Evolutionary conservation across 1,284 basidiomycete genomes (phyloP).

Genomic region (Malassezia restricta): DNA sequence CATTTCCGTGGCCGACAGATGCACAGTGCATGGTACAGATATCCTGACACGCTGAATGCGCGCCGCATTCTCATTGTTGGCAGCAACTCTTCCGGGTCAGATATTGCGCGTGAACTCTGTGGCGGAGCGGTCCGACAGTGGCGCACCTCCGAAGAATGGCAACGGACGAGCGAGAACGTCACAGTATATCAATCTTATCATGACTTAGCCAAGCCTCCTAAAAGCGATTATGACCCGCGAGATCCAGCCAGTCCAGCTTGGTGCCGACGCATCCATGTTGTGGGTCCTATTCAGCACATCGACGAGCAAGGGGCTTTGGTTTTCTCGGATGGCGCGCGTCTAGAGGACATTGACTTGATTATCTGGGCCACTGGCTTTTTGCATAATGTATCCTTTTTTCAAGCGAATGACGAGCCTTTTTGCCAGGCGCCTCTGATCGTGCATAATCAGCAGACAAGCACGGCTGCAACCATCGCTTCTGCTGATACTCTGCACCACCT

Average conservation of each 20-base stretch:
- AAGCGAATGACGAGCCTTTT: slow-evolving; percentile 19
- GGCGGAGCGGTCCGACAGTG: slow-evolving; percentile 25
- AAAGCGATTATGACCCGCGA: slow-evolving; percentile 36
- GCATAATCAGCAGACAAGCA: neutral
- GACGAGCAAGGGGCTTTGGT: slow-evolving; percentile 10
- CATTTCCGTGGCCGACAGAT: slow-evolving; percentile 47
- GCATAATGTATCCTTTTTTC: slow-evolving; percentile 26
- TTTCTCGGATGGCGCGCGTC: slow-evolving; percentile 13
- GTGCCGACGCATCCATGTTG: slow-evolving; percentile 29
- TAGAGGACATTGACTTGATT: slow-evolving; percentile 29
- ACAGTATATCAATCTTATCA: slow-evolving; percentile 27
- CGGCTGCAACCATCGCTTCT: neutral
- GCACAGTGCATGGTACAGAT: slow-evolving; percentile 50
- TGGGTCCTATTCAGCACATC: slow-evolving; percentile 22
- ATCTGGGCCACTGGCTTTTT: slow-evolving; percentile 43
- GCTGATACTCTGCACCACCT: slow-evolving; percentile 21
- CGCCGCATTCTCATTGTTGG: slow-evolving; percentile 51
- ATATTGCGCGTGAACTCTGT: slow-evolving; percentile 50
- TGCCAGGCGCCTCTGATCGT: slow-evolving; percentile 15
- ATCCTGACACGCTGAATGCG: slow-evolving; percentile 32
- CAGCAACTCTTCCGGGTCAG: slow-evolving; percentile 50
- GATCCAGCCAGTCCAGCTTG: slow-evolving; percentile 24
- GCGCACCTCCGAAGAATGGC: slow-evolving; percentile 13
- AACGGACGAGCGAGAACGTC: neutral
- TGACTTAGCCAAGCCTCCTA: slow-evolving; percentile 24